Percentiles rank a stretch among this genome's conserved stretches.
Evolutionary conservation across 2,329 filamentous ascomycete genomes (phyloP).

Genomic region (Graphilbum fragrans): DNA sequence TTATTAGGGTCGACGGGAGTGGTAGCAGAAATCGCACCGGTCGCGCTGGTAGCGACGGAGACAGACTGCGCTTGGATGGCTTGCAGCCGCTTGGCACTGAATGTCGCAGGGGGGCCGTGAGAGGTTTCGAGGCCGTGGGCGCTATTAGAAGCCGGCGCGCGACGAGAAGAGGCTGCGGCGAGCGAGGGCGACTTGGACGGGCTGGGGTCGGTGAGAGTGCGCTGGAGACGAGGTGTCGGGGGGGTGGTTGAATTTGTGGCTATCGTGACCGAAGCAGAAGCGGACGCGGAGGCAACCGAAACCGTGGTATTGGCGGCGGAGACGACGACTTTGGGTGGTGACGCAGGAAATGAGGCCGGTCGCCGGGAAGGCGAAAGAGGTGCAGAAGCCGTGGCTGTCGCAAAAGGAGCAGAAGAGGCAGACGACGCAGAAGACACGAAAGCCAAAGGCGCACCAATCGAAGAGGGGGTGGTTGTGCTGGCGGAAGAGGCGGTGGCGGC

Average conservation of each 20-base stretch:
- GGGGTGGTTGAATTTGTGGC: neutral
- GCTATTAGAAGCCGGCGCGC: slow-evolving; percentile 24
- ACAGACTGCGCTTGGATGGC: slow-evolving; percentile 10
- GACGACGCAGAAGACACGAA: neutral
- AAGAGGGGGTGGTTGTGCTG: neutral
- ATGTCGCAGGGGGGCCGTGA: slow-evolving; percentile 16
- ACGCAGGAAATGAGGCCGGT: slow-evolving; percentile 25
- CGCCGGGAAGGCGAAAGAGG: slow-evolving; percentile 16
- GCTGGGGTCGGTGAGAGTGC: slow-evolving; percentile 15
- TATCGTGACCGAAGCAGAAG: neutral
- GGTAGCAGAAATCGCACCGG: neutral
- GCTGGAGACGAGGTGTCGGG: slow-evolving; percentile 12
- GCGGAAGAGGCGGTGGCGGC: neutral
- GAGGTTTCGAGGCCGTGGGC: slow-evolving; percentile 21
- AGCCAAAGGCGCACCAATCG: neutral
- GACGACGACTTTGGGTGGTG: slow-evolving; percentile 11
- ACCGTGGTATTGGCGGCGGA: slow-evolving; percentile 10
- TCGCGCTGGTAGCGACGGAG: neutral
- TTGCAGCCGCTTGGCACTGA: slow-evolving; percentile 21
- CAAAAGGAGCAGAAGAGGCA: neutral
- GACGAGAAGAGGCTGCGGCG: slow-evolving; percentile 15
- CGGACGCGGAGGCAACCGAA: slow-evolving; percentile 2
- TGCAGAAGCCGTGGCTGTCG: neutral
- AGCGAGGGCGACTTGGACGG: slow-evolving; percentile 10
- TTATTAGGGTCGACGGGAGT: slow-evolving; percentile 3